phyloP scores from a whole-genome alignment of 2,329 filamentous ascomycete genomes.

The Hypoxylon sp. region DNA sequence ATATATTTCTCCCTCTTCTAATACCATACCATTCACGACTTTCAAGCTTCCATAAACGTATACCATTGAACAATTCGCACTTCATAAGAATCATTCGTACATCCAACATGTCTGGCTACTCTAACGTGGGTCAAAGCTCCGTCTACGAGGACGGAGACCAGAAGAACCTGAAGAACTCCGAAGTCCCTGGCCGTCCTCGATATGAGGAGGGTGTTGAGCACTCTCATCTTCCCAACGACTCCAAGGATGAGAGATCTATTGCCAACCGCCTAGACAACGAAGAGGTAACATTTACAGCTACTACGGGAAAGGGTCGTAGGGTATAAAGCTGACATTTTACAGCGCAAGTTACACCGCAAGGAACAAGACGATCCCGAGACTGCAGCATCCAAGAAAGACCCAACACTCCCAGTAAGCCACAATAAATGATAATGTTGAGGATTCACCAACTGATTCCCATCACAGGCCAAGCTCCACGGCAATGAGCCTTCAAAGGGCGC shows the following conservation, averaged over 20 bases:
- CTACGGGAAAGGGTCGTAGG: slow-evolving; percentile 20
- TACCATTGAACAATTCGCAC: slow-evolving; percentile 1
- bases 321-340: slow-evolving; percentile 15
- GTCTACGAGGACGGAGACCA: slow-evolving; percentile 86
- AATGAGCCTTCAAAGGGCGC: slow-evolving; percentile 82
- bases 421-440: slow-evolving; percentile 32
- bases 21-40: background rate
- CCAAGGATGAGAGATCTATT: slow-evolving; percentile 81
- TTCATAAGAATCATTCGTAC: background rate
- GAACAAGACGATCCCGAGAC: slow-evolving; percentile 63
- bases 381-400: slow-evolving; percentile 67
- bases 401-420: slow-evolving; percentile 68
- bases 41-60: background rate
- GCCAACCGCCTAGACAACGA: slow-evolving; percentile 79
- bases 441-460: background rate
- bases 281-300: slow-evolving; percentile 59
- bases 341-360: slow-evolving; percentile 54
- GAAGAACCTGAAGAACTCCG: slow-evolving; percentile 71
- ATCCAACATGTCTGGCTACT: slow-evolving; percentile 59
- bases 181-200: slow-evolving; percentile 66
- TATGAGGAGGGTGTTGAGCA: slow-evolving; percentile 81
- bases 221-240: slow-evolving; percentile 78
- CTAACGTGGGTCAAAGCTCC: slow-evolving; percentile 75
- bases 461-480: slow-evolving; percentile 74
- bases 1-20: background rate